phyloP scores from a whole-genome alignment of 768 basidiomycete genomes.

The Guyanaporus albipodus region DNA sequence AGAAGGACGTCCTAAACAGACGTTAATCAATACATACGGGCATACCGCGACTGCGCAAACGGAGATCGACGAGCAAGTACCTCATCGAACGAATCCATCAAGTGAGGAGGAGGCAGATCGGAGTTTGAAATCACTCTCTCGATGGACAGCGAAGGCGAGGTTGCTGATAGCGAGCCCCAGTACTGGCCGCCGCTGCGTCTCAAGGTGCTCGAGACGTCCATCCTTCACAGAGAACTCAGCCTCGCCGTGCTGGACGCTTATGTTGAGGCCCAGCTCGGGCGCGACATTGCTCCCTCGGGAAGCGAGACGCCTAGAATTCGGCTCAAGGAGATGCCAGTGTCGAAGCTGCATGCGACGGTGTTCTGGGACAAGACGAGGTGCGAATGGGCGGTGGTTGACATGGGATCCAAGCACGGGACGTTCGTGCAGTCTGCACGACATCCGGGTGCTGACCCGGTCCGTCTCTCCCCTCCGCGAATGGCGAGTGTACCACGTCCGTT shows the following conservation, averaged over 20 bases:
- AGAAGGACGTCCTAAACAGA: slow-evolving; percentile 50
- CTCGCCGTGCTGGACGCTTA: slow-evolving; percentile 63
- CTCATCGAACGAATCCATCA: slow-evolving; percentile 50
- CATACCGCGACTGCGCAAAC: background rate
- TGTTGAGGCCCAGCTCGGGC: slow-evolving; percentile 67
- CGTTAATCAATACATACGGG: background rate
- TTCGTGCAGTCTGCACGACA: slow-evolving; percentile 41
- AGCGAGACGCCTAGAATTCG: slow-evolving; percentile 59
- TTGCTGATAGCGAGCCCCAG: slow-evolving; percentile 44
- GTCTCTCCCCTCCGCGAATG: slow-evolving; percentile 60
- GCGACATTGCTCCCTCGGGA: slow-evolving; percentile 55
- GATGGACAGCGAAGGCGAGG: slow-evolving; percentile 33
- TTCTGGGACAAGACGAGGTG: slow-evolving; percentile 61
- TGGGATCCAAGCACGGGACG: slow-evolving; percentile 84
- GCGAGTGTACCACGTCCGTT: slow-evolving; percentile 67
- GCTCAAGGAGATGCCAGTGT: slow-evolving; percentile 80
- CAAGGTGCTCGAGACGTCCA: slow-evolving; percentile 33
- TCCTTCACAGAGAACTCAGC: slow-evolving; percentile 48
- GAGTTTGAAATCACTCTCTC: slow-evolving; percentile 20
- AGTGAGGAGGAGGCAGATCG: slow-evolving; percentile 7
- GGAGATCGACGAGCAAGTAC: slow-evolving; percentile 29
- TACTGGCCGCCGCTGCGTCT: slow-evolving; percentile 43
- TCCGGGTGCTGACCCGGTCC: slow-evolving; percentile 31
- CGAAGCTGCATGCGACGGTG: slow-evolving; percentile 72
- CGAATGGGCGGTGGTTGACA: slow-evolving; percentile 76